Conservation (phyloP, 208 protist genomes). For the Acanthamoeba culbertsoni region DNA sequence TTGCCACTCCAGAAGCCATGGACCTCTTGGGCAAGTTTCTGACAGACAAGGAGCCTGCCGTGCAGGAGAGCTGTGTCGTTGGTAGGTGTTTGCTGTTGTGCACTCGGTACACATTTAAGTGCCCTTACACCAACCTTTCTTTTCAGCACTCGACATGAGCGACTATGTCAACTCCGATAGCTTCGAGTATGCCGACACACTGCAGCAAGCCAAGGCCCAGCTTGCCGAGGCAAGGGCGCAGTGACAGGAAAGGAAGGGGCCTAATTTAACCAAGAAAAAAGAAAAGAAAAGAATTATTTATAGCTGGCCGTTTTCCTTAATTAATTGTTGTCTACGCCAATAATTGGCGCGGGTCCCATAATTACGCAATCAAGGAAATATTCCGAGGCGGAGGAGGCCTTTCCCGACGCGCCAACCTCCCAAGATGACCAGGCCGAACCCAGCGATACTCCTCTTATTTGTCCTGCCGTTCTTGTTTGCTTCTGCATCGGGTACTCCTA, state of each 20-base stretch:
- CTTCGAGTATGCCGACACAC: conserved; percentile 56
- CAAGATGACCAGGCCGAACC: too few relatives aligned
- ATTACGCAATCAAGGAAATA: too few relatives aligned
- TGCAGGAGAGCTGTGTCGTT: conserved; percentile 54
- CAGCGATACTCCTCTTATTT: too few relatives aligned
- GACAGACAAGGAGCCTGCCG: conserved; percentile 1
- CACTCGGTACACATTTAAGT: too few relatives aligned
- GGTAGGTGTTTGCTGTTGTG: neutral
- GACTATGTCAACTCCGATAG: conserved; percentile 15
- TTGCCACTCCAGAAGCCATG: conserved; percentile 81
- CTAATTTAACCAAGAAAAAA: neutral
- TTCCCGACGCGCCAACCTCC: too few relatives aligned
- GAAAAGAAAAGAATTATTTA: neutral
- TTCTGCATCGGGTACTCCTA: neutral
- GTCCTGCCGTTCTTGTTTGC: neutral
- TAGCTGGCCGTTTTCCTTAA: neutral
- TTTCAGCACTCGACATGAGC: conserved; percentile 3
- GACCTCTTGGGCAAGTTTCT: neutral
- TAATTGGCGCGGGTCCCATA: too few relatives aligned
- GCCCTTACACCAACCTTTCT: neutral
- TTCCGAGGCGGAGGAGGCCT: too few relatives aligned
- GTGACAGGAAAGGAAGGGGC: neutral
- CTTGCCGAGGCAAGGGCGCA: neutral
- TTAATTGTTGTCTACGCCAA: too few relatives aligned
- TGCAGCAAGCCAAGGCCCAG: neutral